Evolutionary conservation across 495 filamentous ascomycete genomes (phyloP).

Genomic region (Penicillium atrosanguineum): DNA sequence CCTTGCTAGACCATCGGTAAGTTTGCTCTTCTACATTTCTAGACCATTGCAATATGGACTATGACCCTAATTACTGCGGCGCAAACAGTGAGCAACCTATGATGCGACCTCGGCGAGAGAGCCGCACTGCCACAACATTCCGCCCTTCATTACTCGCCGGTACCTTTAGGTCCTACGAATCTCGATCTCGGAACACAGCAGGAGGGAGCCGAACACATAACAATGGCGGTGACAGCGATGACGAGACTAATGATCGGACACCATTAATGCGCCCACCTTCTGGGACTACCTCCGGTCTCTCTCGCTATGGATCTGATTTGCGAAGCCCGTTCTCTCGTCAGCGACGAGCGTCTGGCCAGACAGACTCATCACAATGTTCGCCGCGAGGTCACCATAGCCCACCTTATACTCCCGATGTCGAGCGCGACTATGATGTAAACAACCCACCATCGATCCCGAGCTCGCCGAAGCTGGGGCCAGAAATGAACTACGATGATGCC

Average conservation of each 20-base stretch:
- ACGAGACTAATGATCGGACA: slow-evolving; percentile 38
- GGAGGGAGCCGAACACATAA: slow-evolving; percentile 24
- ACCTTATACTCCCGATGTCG: slow-evolving; percentile 25
- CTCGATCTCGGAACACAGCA: slow-evolving; percentile 30
- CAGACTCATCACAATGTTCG: slow-evolving; percentile 34
- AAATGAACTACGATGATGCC: slow-evolving; percentile 75
- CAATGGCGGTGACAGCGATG: slow-evolving; percentile 48
- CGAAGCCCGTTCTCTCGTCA: slow-evolving; percentile 29
- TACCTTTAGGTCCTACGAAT: slow-evolving; percentile 22
- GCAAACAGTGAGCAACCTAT: slow-evolving; percentile 61
- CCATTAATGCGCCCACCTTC: slow-evolving; percentile 37
- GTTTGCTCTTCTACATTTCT: not conserved
- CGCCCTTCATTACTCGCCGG: slow-evolving; percentile 33
- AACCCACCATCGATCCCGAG: slow-evolving; percentile 93
- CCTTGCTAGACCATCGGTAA: slow-evolving; percentile 77
- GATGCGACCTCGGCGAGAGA: slow-evolving; percentile 67
- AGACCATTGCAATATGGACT: not conserved
- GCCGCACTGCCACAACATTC: slow-evolving; percentile 50
- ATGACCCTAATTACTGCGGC: not conserved
- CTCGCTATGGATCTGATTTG: slow-evolving; percentile 42
- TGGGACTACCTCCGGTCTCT: slow-evolving; percentile 19
- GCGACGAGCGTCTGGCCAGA: slow-evolving; percentile 30
- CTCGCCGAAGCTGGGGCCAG: slow-evolving; percentile 59
- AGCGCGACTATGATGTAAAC: slow-evolving; percentile 76
- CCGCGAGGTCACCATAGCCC: slow-evolving; percentile 29